Evolutionary conservation across 169 alveolate species (phyloP), one percentile per base, ranked within the genome.

Genomic region (Plasmodium inui): DNA sequence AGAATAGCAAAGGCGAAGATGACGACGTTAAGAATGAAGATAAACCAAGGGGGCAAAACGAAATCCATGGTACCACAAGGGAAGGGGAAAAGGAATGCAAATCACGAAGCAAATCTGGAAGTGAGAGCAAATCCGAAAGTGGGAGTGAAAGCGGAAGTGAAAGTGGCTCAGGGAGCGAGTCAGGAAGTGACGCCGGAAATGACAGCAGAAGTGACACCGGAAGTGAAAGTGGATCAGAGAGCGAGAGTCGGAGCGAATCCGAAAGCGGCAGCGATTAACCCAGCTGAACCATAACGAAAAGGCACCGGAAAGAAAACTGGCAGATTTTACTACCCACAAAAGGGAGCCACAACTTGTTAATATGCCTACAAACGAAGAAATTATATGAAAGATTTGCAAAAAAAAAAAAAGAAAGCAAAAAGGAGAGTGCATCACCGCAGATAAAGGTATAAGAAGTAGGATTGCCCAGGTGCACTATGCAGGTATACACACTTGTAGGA

Each of bases 201-300:
- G 88, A 81, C 50, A 5, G 37, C 2, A 67, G 30, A 26, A 81
- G 71, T 19, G 70, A 30, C 1, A 22, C 30, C 0, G 34, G 73
- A 71, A 50, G 83, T 5, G 92, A 83, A 2, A 41, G 80, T 32
- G 80, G 22, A 26, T 30, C 57, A 3, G 67, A 32, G 22, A 32
- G 61, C 7, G 79, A 39, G 8, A 34, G 78, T 71, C 55, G 37
- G 6, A 26, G 74, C 53, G 90, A 82, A 39, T 26, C 90, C 79
- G 67, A 82, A 22, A 44, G 32, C 44, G 39, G 72, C 67, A 82
- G 74, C 71, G 80, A 67, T 1, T 0, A 34, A 41, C 30, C 61
- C 76, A 28, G 37, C 61, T 81, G 61, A 30, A 14, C 2, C 4
- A 34, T 81, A 34, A 81, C n/a, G 39, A 41, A 79, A 37, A 79